Percentiles rank a stretch among this genome's conserved stretches.
phyloP scores from a whole-genome alignment of 2,329 filamentous ascomycete genomes.

The Lojkania enalia region DNA sequence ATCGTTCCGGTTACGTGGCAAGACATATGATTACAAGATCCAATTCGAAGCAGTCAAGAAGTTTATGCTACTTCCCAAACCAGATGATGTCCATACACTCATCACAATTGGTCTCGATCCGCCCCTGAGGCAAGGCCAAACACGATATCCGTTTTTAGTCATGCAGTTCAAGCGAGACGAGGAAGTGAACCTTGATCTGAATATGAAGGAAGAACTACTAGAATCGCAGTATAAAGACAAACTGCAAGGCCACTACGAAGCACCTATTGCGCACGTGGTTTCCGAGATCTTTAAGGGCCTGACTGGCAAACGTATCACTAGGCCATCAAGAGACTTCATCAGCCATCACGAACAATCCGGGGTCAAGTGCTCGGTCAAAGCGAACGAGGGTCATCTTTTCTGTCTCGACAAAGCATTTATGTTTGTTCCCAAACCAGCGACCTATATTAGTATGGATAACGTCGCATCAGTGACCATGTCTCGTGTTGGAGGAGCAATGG shows the following conservation, averaged over 20 bases:
- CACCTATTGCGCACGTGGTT: constrained; percentile 86
- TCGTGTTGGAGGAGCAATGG: constrained; percentile 90
- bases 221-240: constrained; percentile 88
- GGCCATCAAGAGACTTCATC: constrained; percentile 90
- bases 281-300: constrained; percentile 94
- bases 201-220: constrained; percentile 89
- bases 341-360: constrained; percentile 92
- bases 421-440: constrained; percentile 97
- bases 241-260: constrained; percentile 83
- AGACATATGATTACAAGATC: constrained; percentile 99
- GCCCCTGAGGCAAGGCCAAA: constrained; percentile 93
- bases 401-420: constrained; percentile 98
- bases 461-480: constrained; percentile 92
- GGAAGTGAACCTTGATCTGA: constrained; percentile 93
- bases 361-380: constrained; percentile 99
- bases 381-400: constrained; percentile 95
- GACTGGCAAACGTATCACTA: constrained; percentile 92
- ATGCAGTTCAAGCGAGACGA: constrained; percentile 99
- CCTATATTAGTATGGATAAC: constrained; percentile 95
- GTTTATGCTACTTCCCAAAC: constrained; percentile 97
- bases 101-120: constrained; percentile 94
- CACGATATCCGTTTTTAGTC: constrained; percentile 94
- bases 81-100: constrained; percentile 95
- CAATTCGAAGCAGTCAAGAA: constrained; percentile 98
- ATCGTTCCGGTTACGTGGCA: constrained; percentile 94